Base-by-base conservation (phyloP, 108 stramenopile genomes). In the Cyclotella baltica region DNA sequence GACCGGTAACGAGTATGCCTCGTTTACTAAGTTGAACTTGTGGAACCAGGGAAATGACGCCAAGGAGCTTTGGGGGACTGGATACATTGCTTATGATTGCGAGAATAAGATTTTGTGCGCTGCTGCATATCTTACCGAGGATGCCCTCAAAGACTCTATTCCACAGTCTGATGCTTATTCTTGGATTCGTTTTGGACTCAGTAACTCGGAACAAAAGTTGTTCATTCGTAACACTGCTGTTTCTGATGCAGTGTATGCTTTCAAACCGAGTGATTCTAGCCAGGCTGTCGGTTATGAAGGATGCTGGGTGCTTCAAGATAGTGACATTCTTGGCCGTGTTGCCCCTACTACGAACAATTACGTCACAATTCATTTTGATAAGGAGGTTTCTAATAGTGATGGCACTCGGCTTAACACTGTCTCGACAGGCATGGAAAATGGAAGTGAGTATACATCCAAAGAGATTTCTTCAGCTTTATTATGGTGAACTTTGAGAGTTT, bases 341-440 rank as follows among this genome's bases (percentile, higher is more conserved):
- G 58, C 29, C 5, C 58, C 58, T 9, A 28, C 30, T 27, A 18
- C 31, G 19, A 59, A 59, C 29, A 20, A 59, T 31, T 31, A 31
- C 30, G 58, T 59, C 28, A 59, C 58, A 29, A 59, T 59, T 59
- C 58, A 59, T 28, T 59, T 59, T 59, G 58, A 59, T 20, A 59
- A 31, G 30, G 31, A 29, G n/a, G n/a, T n/a, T n/a, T n/a, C n/a
- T 31, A 31, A 4, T 5, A 59, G 28, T 30, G 20, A 29, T 31
- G 31, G 30, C 8, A 59, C 30, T 11, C 8, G 31, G 29, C 16
- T n/a, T n/a, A 31, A 59, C 31, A 59, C 58, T 28, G 58, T 59
- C 58, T 29, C 58, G 30, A 59, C 58, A 8, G 58, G 58, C 5
- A 31, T 59, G 30, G 31, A 59, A 4, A 31, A 30, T 30, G 58